Base-by-base conservation (phyloP, 1,284 basidiomycete genomes). In the Pseudozyma thailandica region DNA sequence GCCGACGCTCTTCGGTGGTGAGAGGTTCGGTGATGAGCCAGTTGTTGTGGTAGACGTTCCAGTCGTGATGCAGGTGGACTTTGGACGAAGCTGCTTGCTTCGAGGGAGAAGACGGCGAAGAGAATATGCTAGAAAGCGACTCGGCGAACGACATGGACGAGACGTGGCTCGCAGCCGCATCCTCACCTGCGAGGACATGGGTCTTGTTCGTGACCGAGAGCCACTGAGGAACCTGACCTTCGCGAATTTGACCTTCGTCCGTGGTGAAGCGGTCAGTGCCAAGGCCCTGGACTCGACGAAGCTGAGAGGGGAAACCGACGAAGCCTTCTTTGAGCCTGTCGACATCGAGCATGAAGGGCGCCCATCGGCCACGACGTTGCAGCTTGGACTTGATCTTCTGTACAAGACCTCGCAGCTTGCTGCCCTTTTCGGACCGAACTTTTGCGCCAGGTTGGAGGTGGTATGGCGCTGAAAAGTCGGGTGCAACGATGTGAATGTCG, bases 181-280 rank as follows among this genome's bases (percentile, higher is more conserved):
- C 54, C 35, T 70, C 52, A 1, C 74, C 71, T 1, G 57, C 53
- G 3, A 65, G 44, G 1, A 75, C 66, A 16, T 46, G 6, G 1
- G 50, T 27, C 12, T 6, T 21, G 18, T 62, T 37, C 16, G 37
- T n/a, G 8, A 60, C 20, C 13, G 53, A 52, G 7, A 77, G 48
- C 75, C 72, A 77, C 27, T 54, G 58, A 4, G 75, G 75, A 5
- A 74, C 47, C 58, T 77, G 75, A n/a, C 75, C 75, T 39, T 62
- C 62, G 20, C 72, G 57, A 16, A 64, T 50, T 43, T 66, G 64
- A 25, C 61, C 62, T 16, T 70, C 70, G 25, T 65, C 54, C 6
- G 64, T 60, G 21, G 48, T 57, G 57, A 73, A 70, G 27, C 55
- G 60, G 28, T 73, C 66, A 4, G 62, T 62, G 35, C 51, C 50